Conservation (phyloP, 2,329 filamentous ascomycete genomes). For the Diaporthe capsici region DNA sequence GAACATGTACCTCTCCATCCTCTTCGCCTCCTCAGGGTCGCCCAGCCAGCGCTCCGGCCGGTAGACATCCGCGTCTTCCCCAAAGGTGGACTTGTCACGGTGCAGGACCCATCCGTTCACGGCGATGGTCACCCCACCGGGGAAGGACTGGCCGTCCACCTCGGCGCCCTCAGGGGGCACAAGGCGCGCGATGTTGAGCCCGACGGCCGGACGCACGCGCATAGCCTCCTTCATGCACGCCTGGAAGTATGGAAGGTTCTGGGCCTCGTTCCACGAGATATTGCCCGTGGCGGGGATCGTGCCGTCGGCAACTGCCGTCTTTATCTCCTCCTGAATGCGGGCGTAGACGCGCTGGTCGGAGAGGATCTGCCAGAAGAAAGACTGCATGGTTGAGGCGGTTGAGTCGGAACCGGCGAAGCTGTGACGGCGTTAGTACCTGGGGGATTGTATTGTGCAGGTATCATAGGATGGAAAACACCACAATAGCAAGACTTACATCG, state of each 20-base stretch:
- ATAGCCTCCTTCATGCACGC: slow-evolving; percentile 70
- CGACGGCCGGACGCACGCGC: slow-evolving; percentile 68
- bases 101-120: slow-evolving; percentile 69
- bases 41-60: slow-evolving; percentile 69
- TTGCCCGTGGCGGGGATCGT: slow-evolving; percentile 56
- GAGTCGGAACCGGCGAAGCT: slow-evolving; percentile 74
- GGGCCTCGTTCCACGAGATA: slow-evolving; percentile 62
- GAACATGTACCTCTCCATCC: slow-evolving; percentile 70
- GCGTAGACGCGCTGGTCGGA: slow-evolving; percentile 59
- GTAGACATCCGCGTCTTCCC: slow-evolving; percentile 65
- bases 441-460: not conserved
- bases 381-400: slow-evolving; percentile 71
- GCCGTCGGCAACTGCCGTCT: slow-evolving; percentile 54
- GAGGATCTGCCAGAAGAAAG: slow-evolving; percentile 66
- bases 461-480: not conserved
- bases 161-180: slow-evolving; percentile 66
- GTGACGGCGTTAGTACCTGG: slow-evolving; percentile 11
- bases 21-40: slow-evolving; percentile 57
- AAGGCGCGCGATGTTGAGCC: slow-evolving; percentile 66
- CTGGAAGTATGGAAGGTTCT: slow-evolving; percentile 67
- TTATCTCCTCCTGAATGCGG: slow-evolving; percentile 59
- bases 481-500: slow-evolving; percentile 60
- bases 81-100: slow-evolving; percentile 63
- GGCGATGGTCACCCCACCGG: slow-evolving; percentile 66
- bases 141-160: slow-evolving; percentile 65